Evolutionary conservation across 331 rosid species (phyloP), one percentile per base, ranked within the genome.

Genomic region (Cucumis variabilis): DNA sequence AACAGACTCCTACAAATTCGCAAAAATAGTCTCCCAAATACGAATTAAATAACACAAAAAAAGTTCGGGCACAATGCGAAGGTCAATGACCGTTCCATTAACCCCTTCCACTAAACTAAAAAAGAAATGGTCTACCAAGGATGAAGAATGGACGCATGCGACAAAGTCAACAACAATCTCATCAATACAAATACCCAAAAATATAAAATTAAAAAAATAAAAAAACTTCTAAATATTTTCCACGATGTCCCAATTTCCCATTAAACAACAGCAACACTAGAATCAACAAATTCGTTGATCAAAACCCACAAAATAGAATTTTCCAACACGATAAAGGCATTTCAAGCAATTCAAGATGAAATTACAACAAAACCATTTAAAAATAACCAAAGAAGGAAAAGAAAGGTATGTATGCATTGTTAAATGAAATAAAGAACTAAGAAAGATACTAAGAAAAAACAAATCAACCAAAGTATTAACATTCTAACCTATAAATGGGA

Each of bases 131-230:
- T 48, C 12, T 48, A 48, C 11, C 23, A n/a, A 50, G 21, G 63
- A 50, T 25, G 28, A 78, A 4, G 3, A 50, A 24, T 78, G 41
- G 15, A 78, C 37, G 83, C 44, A 4, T 51, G 51, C 37, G 65
- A 27, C 67, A 24, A 51, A 51, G 83, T 78, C 83, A 78, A 78
- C 83, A 16, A 78, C n/a, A 51, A 78, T 24, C 44, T 46, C 66
- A 50, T 51, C 41, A 78, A 15, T 51, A 25, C 24, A 78, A 24
- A 8, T 21, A 75, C 17, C 21, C 17, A n/a, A 50, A 24, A 37
- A 37, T 7, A n/a, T n/a, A n/a, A n/a, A n/a, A 37, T 37, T 33
- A 80, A 27, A 50, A 82, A 80, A 82, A 2, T 82, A 30, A n/a
- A n/a, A n/a, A n/a, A n/a, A n/a, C n/a, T n/a, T n/a, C 24, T 30